A percentile compares a stretch with the other conserved stretches of the same genome.
Conservation (phyloP, 1,284 basidiomycete species). For the Marasmius sp. region DNA sequence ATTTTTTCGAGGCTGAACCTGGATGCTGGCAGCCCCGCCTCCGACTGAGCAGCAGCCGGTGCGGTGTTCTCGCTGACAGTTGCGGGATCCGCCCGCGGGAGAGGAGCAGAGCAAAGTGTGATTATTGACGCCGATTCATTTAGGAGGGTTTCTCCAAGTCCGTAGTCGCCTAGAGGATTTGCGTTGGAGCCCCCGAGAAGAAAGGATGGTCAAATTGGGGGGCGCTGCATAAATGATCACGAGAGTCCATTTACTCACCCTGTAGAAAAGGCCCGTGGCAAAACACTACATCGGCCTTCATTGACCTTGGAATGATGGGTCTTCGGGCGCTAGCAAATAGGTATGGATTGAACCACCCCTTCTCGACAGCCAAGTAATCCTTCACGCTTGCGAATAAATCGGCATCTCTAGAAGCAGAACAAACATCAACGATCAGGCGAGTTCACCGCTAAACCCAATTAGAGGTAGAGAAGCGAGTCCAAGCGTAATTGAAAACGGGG, state of each 20-base stretch:
- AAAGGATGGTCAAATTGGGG: not conserved
- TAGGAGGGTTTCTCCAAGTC: conserved; percentile 56
- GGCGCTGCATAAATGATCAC: not conserved
- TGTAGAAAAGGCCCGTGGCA: conserved; percentile 64
- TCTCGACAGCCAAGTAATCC: conserved; percentile 61
- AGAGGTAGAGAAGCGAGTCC: no score
- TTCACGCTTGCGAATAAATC: conserved; percentile 62
- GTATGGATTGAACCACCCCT: conserved; percentile 70
- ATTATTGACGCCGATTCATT: conserved; percentile 54
- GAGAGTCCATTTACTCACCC: conserved; percentile 29
- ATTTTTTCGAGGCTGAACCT: conserved; percentile 18
- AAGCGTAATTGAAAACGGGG: no score
- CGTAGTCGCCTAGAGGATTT: conserved; percentile 49
- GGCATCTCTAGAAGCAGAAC: conserved; percentile 36
- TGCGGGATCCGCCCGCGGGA: conserved; percentile 15
- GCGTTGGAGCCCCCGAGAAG: not conserved
- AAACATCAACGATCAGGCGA: not conserved
- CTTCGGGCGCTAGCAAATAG: conserved; percentile 60
- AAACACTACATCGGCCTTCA: conserved; percentile 68
- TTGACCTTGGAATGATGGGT: conserved; percentile 58
- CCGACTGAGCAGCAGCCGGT: not conserved
- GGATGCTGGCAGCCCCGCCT: not conserved
- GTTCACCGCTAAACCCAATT: not conserved
- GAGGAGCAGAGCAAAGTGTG: conserved; percentile 37
- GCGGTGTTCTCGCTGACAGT: conserved; percentile 11